Base-by-base conservation (phyloP, 78 protist species). In the Corallochytrium limacisporum region DNA sequence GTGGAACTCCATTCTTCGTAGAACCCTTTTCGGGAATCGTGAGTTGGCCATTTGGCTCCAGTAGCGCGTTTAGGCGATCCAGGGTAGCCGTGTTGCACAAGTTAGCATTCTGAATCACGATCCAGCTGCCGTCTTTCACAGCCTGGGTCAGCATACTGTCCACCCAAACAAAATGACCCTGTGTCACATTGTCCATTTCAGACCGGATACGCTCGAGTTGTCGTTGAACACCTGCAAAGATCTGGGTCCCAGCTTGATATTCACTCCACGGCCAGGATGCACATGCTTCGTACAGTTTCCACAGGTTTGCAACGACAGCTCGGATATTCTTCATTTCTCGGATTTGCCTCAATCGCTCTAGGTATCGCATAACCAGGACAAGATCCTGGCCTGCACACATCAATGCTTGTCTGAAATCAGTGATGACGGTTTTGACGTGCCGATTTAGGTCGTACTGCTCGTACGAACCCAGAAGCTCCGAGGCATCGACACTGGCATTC, bases 61-160 rank as follows among this genome's bases (percentile, higher is more conserved):
- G 66, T 43, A 98, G 83, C 31, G 97, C 87, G 49, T 98, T 98
- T n/a, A 98, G 79, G 16, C 99, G 86, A 44, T 98, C 99, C 36
- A 98, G 76, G 29, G 96, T 98, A 0, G 98, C 79, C n/a, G 99
- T 81, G 26, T 69, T 39, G 81, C 98, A 94, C n/a, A 95, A 63
- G 78, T 93, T 92, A 16, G 74, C 98, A 53, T 90, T 84, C 69
- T 95, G 98, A 16, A 98, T 62, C 4, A 94, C 63, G 15, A 98
- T 53, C 98, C 99, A 98, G n/a, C 59, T 12, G 42, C 99, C 99
- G 0, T 35, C 20, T n/a, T 47, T 55, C 12, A 85, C 53, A 9
- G 89, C 93, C 36, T 42, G 61, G 10, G 92, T 74, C 26, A 98
- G 72, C 1, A 79, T 37, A 16, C 99, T 98, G 63, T 96, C 97